phyloP scores from a whole-genome alignment of 148 eudicot genomes.

The Rhododendron ovatum region DNA sequence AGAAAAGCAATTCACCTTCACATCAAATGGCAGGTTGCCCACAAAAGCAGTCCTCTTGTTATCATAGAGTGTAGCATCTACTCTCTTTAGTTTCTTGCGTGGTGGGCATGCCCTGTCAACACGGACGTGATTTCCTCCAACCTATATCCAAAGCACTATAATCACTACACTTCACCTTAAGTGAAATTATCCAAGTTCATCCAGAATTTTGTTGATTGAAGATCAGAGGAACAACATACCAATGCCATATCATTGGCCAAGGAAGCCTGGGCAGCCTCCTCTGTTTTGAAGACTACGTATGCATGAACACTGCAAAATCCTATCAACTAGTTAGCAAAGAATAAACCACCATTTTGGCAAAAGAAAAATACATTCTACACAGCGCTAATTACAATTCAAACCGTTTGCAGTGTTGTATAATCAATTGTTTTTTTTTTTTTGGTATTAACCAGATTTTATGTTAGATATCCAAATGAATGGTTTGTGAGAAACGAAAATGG shows the following conservation, averaged over 20 bases:
- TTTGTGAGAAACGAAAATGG: not conserved
- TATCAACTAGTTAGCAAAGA: not conserved
- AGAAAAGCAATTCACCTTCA: constrained; percentile 52
- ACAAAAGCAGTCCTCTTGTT: constrained; percentile 77
- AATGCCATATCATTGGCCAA: constrained; percentile 86
- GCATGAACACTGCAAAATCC: constrained; percentile 73
- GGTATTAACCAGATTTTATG: not conserved
- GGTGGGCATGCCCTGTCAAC: constrained; percentile 99
- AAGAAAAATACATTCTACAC: not conserved
- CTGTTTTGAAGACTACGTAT: constrained; percentile 76
- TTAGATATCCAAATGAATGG: not conserved
- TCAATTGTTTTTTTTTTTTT: not conserved
- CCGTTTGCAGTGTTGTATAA: not conserved
- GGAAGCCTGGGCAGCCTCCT: constrained; percentile 82
- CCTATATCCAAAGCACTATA: constrained; percentile 33
- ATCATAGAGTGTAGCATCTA: constrained; percentile 57
- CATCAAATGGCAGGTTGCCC: constrained; percentile 97
- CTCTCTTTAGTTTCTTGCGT: constrained; percentile 93
- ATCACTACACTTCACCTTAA: not conserved
- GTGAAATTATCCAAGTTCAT: not conserved
- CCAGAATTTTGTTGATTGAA: not conserved
- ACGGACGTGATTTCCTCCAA: constrained; percentile 85
- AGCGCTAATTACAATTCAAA: not conserved
- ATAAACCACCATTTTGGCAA: not conserved
- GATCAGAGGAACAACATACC: constrained; percentile 40